These are phyloP conservation scores for Drosera spatulata DNA, from an alignment of 179 eudicot species.

Conservation along the genomic window DNA sequence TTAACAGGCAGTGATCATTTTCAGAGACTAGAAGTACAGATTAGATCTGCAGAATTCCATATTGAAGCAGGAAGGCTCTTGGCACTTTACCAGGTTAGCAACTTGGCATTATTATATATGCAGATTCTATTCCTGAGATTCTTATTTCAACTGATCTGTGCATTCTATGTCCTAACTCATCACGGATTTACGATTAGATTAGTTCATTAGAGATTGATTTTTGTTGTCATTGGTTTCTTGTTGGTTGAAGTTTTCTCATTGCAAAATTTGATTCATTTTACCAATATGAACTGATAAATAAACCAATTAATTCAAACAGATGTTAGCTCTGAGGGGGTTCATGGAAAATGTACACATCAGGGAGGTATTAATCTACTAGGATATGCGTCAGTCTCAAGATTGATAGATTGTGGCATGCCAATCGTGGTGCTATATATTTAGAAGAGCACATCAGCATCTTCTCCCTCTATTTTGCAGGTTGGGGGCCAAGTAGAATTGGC, in stretches of 20 bases:
- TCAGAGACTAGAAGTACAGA: slow-evolving; percentile 46
- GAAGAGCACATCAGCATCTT: neutral
- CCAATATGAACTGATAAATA: neutral
- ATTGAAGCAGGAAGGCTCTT: slow-evolving; percentile 96
- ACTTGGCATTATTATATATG: neutral
- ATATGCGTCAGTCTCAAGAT: too few species aligned
- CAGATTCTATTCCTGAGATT: neutral
- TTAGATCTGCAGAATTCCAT: slow-evolving; percentile 82
- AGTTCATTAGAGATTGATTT: too few species aligned
- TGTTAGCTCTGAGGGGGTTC: too few species aligned
- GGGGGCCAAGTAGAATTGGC: neutral
- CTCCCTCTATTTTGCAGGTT: neutral
- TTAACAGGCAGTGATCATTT: slow-evolving; percentile 40
- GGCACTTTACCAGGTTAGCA: slow-evolving; percentile 78
- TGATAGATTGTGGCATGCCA: too few species aligned
- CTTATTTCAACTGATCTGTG: too few species aligned
- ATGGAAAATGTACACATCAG: too few species aligned
- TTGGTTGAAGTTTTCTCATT: neutral
- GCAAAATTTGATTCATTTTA: neutral
- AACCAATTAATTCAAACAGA: too few species aligned
- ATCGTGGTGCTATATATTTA: too few species aligned
- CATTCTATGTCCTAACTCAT: too few species aligned
- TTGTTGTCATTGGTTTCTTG: neutral
- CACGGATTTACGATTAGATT: too few species aligned
- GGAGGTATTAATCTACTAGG: too few species aligned